Conservation (phyloP, 495 filamentous ascomycete species). For the Astrothelium macrocarpum region DNA sequence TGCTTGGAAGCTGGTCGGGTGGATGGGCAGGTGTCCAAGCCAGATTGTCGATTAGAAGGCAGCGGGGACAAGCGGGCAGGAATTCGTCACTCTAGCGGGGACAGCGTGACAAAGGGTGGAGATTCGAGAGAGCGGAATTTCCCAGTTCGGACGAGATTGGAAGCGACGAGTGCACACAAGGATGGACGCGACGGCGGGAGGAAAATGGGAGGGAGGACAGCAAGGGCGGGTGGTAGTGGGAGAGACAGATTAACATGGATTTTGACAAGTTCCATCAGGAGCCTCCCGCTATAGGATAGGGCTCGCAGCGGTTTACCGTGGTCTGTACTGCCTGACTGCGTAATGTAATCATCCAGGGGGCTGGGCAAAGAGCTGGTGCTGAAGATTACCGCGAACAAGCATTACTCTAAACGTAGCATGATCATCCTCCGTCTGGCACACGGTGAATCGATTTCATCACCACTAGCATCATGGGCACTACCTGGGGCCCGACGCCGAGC, state of each 20-base stretch:
- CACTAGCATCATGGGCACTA: neutral
- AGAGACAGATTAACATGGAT: neutral
- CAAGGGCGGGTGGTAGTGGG: neutral
- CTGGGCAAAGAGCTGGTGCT: neutral
- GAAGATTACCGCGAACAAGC: neutral
- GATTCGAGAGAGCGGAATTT: neutral
- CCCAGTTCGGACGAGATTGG: neutral
- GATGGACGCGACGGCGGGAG: neutral
- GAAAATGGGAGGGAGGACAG: neutral
- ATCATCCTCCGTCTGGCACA: neutral
- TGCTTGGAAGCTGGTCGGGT: neutral
- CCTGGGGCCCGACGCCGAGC: neutral
- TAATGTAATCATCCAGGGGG: neutral
- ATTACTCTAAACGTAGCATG: neutral
- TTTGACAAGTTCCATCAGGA: slow-evolving; percentile 3
- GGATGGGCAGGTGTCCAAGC: neutral
- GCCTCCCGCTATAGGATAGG: neutral
- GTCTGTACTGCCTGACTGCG: neutral
- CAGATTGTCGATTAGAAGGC: neutral
- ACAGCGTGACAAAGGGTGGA: neutral
- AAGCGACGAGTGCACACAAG: too few species aligned
- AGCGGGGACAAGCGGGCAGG: neutral
- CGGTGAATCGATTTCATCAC: slow-evolving; percentile 3
- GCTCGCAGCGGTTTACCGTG: slow-evolving; percentile 2
- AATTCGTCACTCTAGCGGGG: neutral